These are phyloP conservation scores for Sarocladiaceae sp. DNA, from an alignment of 2,329 filamentous ascomycete species.

Conservation along the genomic window DNA sequence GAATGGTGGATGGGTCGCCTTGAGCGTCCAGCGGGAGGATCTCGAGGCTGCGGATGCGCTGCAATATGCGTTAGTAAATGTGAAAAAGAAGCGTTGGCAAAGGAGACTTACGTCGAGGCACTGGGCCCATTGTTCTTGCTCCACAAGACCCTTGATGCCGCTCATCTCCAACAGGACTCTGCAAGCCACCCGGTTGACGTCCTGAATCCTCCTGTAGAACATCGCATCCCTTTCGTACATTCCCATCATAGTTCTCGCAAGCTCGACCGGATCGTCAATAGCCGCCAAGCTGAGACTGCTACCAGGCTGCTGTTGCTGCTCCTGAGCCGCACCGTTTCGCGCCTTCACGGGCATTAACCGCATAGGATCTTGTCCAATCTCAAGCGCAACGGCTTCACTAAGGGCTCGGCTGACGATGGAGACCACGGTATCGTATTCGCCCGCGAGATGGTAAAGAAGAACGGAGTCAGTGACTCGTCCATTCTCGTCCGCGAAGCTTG, in stretches of 20 bases:
- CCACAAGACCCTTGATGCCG: constrained; percentile 53
- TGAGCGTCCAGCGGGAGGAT: constrained; percentile 75
- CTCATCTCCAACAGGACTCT: constrained; percentile 57
- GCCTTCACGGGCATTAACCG: constrained; percentile 78
- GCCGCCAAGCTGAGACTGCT: constrained; percentile 58
- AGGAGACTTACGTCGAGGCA: constrained; percentile 51
- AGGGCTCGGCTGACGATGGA: constrained; percentile 84
- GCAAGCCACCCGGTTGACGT: constrained; percentile 54
- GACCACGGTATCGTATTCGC: constrained; percentile 94
- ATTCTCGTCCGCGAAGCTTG: constrained; percentile 88
- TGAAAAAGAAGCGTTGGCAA: background rate
- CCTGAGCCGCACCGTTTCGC: constrained; percentile 41
- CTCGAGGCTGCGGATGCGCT: constrained; percentile 70
- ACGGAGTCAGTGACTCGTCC: constrained; percentile 92
- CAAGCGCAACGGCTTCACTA: constrained; percentile 82
- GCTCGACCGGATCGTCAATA: constrained; percentile 57
- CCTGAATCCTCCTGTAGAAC: constrained; percentile 55
- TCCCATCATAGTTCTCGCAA: constrained; percentile 57
- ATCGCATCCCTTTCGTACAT: constrained; percentile 60
- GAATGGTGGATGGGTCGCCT: constrained; percentile 75
- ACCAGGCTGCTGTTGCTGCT: constrained; percentile 27
- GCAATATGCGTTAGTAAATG: constrained; percentile 13
- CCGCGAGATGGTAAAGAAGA: constrained; percentile 87
- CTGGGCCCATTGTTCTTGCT: constrained; percentile 51
- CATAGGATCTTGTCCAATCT: constrained; percentile 77